A percentile compares a stretch with the other conserved stretches of the same genome.
Conservation (phyloP, 495 filamentous ascomycete genomes). For the Cercophora samala region DNA sequence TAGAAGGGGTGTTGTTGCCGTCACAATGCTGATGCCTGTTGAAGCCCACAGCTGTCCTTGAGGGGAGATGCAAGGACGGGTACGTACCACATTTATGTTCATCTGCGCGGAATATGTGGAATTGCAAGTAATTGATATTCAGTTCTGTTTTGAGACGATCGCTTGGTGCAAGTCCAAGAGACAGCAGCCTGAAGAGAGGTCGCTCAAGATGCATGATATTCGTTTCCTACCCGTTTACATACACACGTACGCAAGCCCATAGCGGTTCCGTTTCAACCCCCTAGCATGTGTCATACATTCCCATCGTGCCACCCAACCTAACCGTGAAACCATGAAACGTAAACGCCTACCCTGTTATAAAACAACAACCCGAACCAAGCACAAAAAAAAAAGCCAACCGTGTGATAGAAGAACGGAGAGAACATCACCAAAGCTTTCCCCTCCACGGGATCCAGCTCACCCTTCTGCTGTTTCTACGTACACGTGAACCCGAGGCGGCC, state of each 20-base stretch:
- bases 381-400: neutral
- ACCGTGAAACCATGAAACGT: neutral
- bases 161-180: neutral
- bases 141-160: no score
- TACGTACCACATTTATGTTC: no score
- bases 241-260: neutral
- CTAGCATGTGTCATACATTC: neutral
- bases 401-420: neutral
- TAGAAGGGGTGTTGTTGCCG: no score
- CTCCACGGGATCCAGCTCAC: slow-evolving; percentile 25
- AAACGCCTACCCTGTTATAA: neutral
- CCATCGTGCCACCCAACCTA: neutral
- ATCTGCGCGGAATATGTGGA: no score
- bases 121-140: no score
- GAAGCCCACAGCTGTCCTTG: no score
- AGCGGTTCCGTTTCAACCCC: neutral
- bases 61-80: no score
- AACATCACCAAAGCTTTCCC: slow-evolving; percentile 20
- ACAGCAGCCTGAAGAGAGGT: neutral
- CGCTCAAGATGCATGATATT: neutral
- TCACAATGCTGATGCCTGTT: no score
- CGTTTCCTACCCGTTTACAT: neutral
- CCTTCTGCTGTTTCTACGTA: slow-evolving; percentile 4
- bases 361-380: neutral
- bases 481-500: no score